Base-by-base conservation (phyloP, 2,329 filamentous ascomycete genomes). In the Drechslerella stenobrocha region DNA sequence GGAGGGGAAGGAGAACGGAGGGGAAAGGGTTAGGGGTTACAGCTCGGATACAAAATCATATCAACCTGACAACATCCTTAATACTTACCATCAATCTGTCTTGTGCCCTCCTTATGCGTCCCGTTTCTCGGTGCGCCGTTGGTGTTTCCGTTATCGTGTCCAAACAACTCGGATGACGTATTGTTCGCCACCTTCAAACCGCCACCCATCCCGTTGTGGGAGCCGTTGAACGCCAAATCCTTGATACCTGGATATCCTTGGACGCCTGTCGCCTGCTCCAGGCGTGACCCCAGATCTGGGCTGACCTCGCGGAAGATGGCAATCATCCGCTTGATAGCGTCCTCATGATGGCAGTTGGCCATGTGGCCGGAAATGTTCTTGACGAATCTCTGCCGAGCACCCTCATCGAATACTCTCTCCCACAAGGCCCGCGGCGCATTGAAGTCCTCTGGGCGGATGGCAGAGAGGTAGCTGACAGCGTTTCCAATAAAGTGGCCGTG, bases 291-390 rank as follows among this genome's bases (percentile, higher is more conserved):
- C 24, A 86, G 76, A 50, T 86, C 83, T 0, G 81, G 77, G 4
- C 80, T 81, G 0, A 86, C 83, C 73, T 86, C 83, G 1, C 83
- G 78, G 79, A 86, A 86, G 73, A 86, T 86, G 52, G 79, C 81
- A 64, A 86, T 85, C 75, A 86, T 82, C 13, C 83, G 77, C 79
- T 83, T 85, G 75, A 86, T 77, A 2, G 84, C 81, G 74, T 86
- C 84, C 70, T 83, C 76, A 42, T 83, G 77, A 48, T 76, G 77
- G 74, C 83, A 86, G 1, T 79, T 79, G 24, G 75, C 77, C 82
- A 86, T 86, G 75, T 86, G 84, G 1, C 82, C 82, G 0, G 81
- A 79, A 2, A 85, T 80, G 58, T 85, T 86, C 35, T 77, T 78
- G 74, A 86, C 78, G 75, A 85, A 84, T 0, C 83, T 79, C 72